Conservation (phyloP, 148 eudicot species). For the Rhododendron vialii region DNA sequence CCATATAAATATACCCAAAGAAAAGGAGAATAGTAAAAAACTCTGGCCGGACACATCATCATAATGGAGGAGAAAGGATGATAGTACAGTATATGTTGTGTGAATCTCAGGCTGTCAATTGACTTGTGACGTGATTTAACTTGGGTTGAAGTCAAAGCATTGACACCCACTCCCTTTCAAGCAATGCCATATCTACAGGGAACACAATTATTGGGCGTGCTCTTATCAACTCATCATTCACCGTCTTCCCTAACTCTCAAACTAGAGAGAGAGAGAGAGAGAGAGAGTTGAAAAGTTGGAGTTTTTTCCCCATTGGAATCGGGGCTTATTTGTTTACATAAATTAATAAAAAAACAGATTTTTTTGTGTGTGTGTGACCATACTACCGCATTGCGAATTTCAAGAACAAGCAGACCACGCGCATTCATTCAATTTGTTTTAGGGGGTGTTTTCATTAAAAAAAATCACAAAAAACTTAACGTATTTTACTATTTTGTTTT, state of each 20-base stretch:
- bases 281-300: neutral
- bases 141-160: constrained; percentile 52
- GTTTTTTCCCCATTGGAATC: neutral
- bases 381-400: neutral
- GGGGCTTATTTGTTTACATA: neutral
- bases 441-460: no score
- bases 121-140: constrained; percentile 31
- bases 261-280: neutral
- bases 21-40: neutral
- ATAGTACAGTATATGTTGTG: neutral
- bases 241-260: neutral
- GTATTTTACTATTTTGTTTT: no score
- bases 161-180: constrained; percentile 35
- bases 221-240: constrained; percentile 17
- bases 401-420: constrained; percentile 10
- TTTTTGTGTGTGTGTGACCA: neutral
- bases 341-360: no score
- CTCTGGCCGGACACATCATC: neutral
- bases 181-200: constrained; percentile 35
- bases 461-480: no score
- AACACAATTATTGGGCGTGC: constrained; percentile 72
- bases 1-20: neutral
- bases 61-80: constrained; percentile 8
- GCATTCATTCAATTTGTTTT: neutral
- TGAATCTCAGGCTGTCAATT: neutral